Evolutionary conservation across 108 stramenopile genomes (phyloP).

Genomic region (Cyclotella choctawhatcheeana): DNA sequence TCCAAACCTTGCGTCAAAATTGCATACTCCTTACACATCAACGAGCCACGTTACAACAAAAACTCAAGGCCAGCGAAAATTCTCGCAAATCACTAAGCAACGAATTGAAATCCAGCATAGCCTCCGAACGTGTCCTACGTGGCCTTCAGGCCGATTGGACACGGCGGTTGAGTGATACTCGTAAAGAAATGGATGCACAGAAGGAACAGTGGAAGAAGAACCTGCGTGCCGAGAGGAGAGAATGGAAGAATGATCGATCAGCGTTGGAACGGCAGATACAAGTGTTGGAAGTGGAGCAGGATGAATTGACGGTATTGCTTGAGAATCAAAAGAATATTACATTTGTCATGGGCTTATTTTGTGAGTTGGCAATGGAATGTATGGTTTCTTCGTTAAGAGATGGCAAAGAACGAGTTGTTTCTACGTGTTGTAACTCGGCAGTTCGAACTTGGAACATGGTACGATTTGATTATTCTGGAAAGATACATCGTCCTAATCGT

Average conservation of each 20-base stretch:
- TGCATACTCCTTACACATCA: conserved; percentile 22
- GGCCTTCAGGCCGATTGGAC: conserved; percentile 38
- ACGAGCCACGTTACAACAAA: conserved; percentile 9
- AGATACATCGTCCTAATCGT: conserved; percentile 9
- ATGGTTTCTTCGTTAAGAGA: not conserved
- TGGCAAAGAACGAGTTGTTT: conserved; percentile 8
- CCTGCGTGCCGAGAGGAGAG: not conserved
- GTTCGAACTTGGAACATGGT: not conserved
- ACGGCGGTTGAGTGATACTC: conserved; percentile 19
- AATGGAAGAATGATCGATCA: conserved; percentile 18
- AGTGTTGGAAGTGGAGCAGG: conserved; percentile 1
- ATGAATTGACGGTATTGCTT: not conserved
- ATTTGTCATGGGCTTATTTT: conserved; percentile 24
- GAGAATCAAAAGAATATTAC: conserved; percentile 18
- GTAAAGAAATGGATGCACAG: conserved; percentile 32
- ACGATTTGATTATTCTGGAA: not conserved
- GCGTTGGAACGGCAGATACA: conserved; percentile 3
- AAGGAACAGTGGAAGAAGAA: conserved; percentile 32
- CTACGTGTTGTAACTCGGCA: conserved; percentile 3
- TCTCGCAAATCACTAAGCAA: conserved; percentile 16
- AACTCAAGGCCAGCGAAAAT: conserved; percentile 29
- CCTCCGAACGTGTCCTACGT: conserved; percentile 27
- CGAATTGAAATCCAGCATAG: conserved; percentile 17
- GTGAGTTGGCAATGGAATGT: conserved; percentile 13
- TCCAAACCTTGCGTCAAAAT: conserved; percentile 24